Conservation (phyloP, 345 rosid species). For the Gossypium arboreum region DNA sequence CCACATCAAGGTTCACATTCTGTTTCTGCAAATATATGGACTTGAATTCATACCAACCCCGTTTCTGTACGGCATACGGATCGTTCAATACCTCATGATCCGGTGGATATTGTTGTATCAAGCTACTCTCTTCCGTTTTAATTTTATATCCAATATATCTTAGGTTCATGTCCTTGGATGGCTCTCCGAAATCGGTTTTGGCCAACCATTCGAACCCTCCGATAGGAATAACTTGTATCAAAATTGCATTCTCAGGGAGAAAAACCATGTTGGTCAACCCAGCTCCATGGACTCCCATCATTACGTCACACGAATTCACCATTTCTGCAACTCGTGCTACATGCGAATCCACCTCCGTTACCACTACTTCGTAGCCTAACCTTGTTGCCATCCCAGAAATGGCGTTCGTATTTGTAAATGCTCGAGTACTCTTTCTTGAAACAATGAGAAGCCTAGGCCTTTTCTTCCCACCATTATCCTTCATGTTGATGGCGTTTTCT, state of each 20-base stretch:
- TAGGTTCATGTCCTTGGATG: constrained; percentile 57
- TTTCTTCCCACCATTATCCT: constrained; percentile 11
- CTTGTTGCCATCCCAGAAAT: constrained; percentile 40
- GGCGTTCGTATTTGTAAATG: constrained; percentile 42
- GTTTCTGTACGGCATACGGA: constrained; percentile 43
- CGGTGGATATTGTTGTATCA: constrained; percentile 41
- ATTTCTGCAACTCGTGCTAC: constrained; percentile 37
- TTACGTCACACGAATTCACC: constrained; percentile 71
- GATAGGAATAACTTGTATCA: constrained; percentile 67
- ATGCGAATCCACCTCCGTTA: constrained; percentile 47
- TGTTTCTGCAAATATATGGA: constrained; percentile 60
- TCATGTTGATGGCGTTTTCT: constrained; percentile 29
- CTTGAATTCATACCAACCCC: constrained; percentile 54
- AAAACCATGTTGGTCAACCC: constrained; percentile 78
- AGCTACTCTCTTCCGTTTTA: constrained; percentile 51
- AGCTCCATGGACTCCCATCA: constrained; percentile 86
- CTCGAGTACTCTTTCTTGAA: constrained; percentile 49
- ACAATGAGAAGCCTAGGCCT: constrained; percentile 54
- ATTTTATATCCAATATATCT: constrained; percentile 64
- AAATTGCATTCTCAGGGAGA: constrained; percentile 66
- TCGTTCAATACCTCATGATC: constrained; percentile 51
- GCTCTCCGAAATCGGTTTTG: constrained; percentile 43
- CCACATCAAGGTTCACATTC: constrained; percentile 61
- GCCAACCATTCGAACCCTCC: constrained; percentile 68
- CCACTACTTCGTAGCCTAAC: constrained; percentile 47